These are phyloP conservation scores for Fomes fomentarius DNA, from an alignment of 1,284 basidiomycete genomes.

Conservation along the genomic window DNA sequence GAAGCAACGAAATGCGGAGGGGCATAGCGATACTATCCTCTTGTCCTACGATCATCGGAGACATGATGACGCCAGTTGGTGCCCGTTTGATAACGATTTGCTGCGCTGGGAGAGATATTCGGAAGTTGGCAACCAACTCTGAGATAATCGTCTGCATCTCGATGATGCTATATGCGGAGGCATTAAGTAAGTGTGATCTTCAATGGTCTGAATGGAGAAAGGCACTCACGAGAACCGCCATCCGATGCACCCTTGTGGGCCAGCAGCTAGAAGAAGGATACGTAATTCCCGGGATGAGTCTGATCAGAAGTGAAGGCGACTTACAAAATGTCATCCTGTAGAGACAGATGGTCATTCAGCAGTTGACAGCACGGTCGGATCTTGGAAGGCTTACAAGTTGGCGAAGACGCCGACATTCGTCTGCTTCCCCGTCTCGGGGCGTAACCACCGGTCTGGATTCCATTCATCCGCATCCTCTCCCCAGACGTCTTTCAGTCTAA, in stretches of 20 bases:
- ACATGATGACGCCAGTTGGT: background rate
- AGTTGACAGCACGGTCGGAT: no score
- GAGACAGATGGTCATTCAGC: background rate
- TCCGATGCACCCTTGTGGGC: constrained; percentile 10
- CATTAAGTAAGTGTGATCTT: background rate
- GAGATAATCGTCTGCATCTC: constrained; percentile 54
- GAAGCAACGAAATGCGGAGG: background rate
- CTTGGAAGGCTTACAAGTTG: background rate
- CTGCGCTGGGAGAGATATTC: constrained; percentile 38
- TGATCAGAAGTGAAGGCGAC: background rate
- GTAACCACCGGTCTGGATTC: background rate
- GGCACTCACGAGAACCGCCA: constrained; percentile 51
- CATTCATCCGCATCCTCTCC: constrained; percentile 44
- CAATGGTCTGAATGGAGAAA: no score
- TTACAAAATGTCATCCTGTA: constrained; percentile 10
- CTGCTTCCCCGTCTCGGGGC: background rate
- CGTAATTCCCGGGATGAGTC: background rate
- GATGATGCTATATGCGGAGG: constrained; percentile 35
- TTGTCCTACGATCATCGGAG: background rate
- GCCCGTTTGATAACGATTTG: background rate
- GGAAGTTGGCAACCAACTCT: constrained; percentile 48
- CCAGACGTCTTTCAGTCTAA: constrained; percentile 42
- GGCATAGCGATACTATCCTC: background rate
- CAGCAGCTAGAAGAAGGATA: background rate
- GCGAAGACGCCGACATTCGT: background rate